Percentiles rank a stretch among this genome's conserved stretches.
Conservation (phyloP, 345 rosid species). For the Brassica juncea region DNA sequence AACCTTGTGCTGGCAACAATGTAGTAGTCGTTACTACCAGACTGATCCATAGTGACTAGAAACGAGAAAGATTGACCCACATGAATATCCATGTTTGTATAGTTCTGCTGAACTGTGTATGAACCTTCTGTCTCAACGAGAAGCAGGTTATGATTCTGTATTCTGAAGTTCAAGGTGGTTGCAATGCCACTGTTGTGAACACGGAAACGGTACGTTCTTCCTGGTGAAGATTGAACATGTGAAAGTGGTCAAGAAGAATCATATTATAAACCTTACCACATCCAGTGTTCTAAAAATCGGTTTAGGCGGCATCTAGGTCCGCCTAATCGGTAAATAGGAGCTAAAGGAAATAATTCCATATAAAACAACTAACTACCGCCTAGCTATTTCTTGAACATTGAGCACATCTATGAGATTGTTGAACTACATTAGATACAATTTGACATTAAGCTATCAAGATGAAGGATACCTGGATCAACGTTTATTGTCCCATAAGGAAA, state of each 20-base stretch:
- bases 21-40: constrained; percentile 77
- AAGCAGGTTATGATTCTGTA: constrained; percentile 81
- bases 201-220: constrained; percentile 78
- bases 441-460: not conserved
- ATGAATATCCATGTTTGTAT: constrained; percentile 82
- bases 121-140: constrained; percentile 97
- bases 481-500: constrained; percentile 64
- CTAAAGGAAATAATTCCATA: not conserved
- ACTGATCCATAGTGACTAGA: constrained; percentile 89
- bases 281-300: not conserved
- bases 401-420: not conserved
- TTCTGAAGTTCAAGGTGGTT: constrained; percentile 87
- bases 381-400: too few relatives aligned
- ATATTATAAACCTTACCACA: not conserved
- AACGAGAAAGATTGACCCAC: constrained; percentile 94
- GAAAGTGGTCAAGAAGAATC: constrained; percentile 7
- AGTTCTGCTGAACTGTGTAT: constrained; percentile 83
- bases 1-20: constrained; percentile 83
- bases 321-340: not conserved
- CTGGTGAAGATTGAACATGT: constrained; percentile 44
- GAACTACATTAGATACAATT: not conserved
- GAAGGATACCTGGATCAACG: constrained; percentile 71
- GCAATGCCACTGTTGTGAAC: constrained; percentile 87
- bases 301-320: not conserved
- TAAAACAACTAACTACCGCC: not conserved